phyloP scores from a whole-genome alignment of 2,329 filamentous ascomycete species.

The Diaporthe citrichinensis region DNA sequence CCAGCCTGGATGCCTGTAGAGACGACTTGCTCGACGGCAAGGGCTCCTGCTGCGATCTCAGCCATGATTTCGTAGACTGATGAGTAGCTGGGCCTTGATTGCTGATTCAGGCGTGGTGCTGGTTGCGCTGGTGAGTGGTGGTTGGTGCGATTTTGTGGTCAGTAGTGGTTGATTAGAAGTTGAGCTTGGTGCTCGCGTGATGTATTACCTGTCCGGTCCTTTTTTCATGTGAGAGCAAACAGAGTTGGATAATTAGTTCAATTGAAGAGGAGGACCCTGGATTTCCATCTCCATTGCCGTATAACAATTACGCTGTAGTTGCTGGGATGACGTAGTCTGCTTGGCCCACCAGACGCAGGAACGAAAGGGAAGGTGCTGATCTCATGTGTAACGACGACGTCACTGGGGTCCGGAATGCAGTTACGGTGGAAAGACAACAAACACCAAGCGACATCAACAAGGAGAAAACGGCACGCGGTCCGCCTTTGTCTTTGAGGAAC shows the following conservation, averaged over 20 bases:
- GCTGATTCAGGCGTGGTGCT: neutral
- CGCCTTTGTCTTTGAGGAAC: neutral
- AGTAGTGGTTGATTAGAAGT: neutral
- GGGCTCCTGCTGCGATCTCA: slow-evolving; percentile 54
- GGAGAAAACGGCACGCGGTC: neutral
- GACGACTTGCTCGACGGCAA: slow-evolving; percentile 57
- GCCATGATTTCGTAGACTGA: slow-evolving; percentile 49
- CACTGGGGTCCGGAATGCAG: slow-evolving; percentile 9
- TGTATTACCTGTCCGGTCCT: neutral
- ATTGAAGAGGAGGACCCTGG: slow-evolving; percentile 10
- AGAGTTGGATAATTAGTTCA: neutral
- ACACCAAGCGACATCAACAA: neutral
- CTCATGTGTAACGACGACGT: slow-evolving; percentile 31
- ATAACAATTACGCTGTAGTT: too few species aligned
- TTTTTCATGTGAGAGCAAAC: neutral
- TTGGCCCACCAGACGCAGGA: slow-evolving; percentile 27
- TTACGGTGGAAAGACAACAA: neutral
- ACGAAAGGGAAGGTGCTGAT: slow-evolving; percentile 29
- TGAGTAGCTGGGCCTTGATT: neutral
- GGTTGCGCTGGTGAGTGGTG: neutral
- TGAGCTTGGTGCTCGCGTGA: slow-evolving; percentile 2
- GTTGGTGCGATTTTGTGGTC: neutral
- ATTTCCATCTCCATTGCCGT: neutral
- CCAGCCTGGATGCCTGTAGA: slow-evolving; percentile 57
- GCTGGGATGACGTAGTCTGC: slow-evolving; percentile 27